Percentiles rank a stretch among this genome's conserved stretches.
These are phyloP conservation scores for Leishmania major DNA, from an alignment of 208 protist genomes.

Conservation along the genomic window DNA sequence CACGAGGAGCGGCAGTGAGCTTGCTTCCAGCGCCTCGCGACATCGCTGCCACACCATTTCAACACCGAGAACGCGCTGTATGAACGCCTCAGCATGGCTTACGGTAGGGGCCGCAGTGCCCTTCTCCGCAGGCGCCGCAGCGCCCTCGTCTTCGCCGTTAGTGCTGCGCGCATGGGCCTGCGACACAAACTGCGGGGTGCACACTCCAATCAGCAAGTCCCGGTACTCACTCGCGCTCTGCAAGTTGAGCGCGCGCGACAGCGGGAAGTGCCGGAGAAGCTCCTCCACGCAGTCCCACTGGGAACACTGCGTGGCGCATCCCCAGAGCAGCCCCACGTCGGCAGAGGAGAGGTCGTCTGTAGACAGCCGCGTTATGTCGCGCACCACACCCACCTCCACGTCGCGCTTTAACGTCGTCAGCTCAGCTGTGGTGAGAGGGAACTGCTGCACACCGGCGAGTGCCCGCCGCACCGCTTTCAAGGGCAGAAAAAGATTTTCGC, in stretches of 20 bases:
- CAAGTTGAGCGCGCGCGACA: slow-evolving; percentile 30
- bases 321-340: slow-evolving; percentile 47
- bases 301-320: slow-evolving; percentile 32
- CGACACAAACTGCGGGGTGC: slow-evolving; percentile 10
- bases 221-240: slow-evolving; percentile 42
- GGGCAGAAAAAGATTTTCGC: slow-evolving; percentile 11
- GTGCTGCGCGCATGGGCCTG: neutral
- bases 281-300: slow-evolving; percentile 40
- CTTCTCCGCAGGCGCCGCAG: neutral
- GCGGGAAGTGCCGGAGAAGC: slow-evolving; percentile 44
- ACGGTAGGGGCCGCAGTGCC: neutral
- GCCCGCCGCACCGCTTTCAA: slow-evolving; percentile 25
- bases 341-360: slow-evolving; percentile 16
- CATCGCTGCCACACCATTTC: slow-evolving; percentile 6
- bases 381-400: slow-evolving; percentile 30
- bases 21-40: slow-evolving; percentile 17
- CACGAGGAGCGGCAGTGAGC: neutral
- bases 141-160: neutral
- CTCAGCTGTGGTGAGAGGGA: slow-evolving; percentile 25
- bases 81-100: neutral
- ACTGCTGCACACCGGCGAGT: slow-evolving; percentile 48
- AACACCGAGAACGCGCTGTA: neutral
- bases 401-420: slow-evolving; percentile 18
- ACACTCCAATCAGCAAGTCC: slow-evolving; percentile 39
- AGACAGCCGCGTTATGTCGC: slow-evolving; percentile 33